Base-by-base conservation (phyloP, 192 early-diverging fungal species). In the Coemansia sp. region DNA sequence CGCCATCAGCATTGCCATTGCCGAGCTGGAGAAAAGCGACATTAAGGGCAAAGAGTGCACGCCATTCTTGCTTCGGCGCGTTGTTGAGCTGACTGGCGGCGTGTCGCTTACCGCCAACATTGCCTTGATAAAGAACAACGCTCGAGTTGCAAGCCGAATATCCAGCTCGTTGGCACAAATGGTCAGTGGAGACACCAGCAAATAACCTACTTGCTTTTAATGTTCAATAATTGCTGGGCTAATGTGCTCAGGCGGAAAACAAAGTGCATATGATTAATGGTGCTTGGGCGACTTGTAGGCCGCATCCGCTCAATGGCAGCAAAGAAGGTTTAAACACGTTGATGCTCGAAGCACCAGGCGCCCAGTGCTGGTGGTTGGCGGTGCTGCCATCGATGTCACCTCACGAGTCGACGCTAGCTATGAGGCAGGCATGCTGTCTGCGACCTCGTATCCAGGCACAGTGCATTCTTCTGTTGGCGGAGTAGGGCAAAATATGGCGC, bases 71-170 rank as follows among this genome's bases (percentile, higher is more conserved):
- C 81, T 99, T n/a, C 83, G 85, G 46, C 83, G 88, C 27, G 85
- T 99, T 0, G 80, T 80, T 21, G 85, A 91, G 53, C 42, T 93
- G n/a, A 99, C 94, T 10, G 65, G 73, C 13, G 96, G 94, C 26
- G 77, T 81, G 25, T 94, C 93, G 18, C 74, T 75, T 38, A 32
- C 23, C 0, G 64, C 67, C 18, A 70, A 98, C 65, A 90, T 96
- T 60, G 88, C 89, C 0, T 68, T 98, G 7, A 84, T 98, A 27
- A 92, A 91, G 66, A 91, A 96, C 59, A 98, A 98, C 60, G 95
- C 93, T 5, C 55, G 54, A 7, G 69, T 95, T 35, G 95, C 90
- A 5, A 83, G 85, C 37, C 80, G 81, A 49, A 92, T 98, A 47
- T 90, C 93, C 13, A 78, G n/a, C 21, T 57, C 63, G 10, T 38